A percentile compares a stretch with the other conserved stretches of the same genome.
phyloP scores from a whole-genome alignment of 148 eudicot species.

The Diospyros lotus region DNA sequence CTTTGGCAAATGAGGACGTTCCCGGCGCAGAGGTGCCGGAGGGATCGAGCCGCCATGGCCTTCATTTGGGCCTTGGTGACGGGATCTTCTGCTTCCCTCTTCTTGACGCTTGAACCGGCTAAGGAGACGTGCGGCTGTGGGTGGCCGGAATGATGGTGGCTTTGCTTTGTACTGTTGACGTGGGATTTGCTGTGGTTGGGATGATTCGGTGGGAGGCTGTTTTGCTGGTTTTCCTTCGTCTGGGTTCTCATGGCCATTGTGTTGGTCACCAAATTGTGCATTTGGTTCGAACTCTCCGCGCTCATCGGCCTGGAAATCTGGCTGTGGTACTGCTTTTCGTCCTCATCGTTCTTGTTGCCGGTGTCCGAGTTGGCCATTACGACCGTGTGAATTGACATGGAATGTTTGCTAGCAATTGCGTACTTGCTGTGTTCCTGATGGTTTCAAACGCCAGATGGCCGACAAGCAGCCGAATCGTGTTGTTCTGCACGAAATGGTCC shows the following conservation, averaged over 20 bases:
- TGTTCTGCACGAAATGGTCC: conserved; percentile 74
- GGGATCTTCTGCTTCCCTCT: conserved; percentile 62
- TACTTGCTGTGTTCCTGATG: conserved; percentile 80
- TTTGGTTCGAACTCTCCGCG: conserved; percentile 11
- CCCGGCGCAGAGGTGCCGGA: conserved; percentile 60
- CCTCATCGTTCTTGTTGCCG: conserved; percentile 21
- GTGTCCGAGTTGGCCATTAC: conserved; percentile 32
- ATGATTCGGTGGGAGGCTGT: background rate
- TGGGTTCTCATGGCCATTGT: conserved; percentile 32
- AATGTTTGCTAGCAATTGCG: conserved; percentile 42
- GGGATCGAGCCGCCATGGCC: conserved; percentile 73
- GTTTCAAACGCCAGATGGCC: conserved; percentile 87
- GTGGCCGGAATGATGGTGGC: background rate
- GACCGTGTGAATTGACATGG: conserved; percentile 49
- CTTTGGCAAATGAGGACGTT: conserved; percentile 57
- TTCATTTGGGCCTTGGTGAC: conserved; percentile 74
- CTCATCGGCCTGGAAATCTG: conserved; percentile 18
- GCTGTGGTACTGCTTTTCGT: conserved; percentile 5
- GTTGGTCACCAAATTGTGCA: conserved; percentile 28
- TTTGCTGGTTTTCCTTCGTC: background rate
- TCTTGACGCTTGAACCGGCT: conserved; percentile 57
- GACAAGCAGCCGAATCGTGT: conserved; percentile 60
- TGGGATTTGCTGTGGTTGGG: background rate
- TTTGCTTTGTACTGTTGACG: conserved; percentile 1
- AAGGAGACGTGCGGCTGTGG: conserved; percentile 17